Conservation (phyloP, 164 flowering plant genomes). For the Annona cherimola region DNA sequence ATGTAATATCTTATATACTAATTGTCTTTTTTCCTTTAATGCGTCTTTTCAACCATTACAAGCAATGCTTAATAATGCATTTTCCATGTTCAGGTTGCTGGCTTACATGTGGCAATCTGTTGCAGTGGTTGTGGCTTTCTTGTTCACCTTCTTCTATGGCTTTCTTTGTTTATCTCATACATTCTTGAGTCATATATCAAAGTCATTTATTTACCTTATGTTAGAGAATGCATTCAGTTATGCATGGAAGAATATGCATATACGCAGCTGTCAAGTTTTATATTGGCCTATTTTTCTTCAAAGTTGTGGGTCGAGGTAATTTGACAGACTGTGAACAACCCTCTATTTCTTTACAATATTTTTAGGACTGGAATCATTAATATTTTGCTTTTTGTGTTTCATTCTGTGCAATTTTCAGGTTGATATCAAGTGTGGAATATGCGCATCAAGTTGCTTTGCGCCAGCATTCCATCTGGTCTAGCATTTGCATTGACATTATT, state of each 20-base stretch:
- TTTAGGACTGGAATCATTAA: not conserved
- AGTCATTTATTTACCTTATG: slow-evolving; percentile 19
- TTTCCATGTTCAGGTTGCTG: slow-evolving; percentile 46
- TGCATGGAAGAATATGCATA: slow-evolving; percentile 43
- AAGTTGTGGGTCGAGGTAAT: slow-evolving; percentile 51
- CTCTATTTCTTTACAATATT: not conserved
- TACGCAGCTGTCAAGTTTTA: slow-evolving; percentile 68
- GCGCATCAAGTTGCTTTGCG: slow-evolving; percentile 65
- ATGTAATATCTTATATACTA: slow-evolving; percentile 23
- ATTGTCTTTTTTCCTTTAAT: not conserved
- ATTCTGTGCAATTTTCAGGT: slow-evolving; percentile 37
- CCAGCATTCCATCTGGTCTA: slow-evolving; percentile 81
- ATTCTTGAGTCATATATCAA: slow-evolving; percentile 31
- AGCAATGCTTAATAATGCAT: slow-evolving; percentile 8
- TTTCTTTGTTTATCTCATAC: slow-evolving; percentile 49
- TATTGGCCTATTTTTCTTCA: slow-evolving; percentile 80
- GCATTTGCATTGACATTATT: slow-evolving; percentile 56
- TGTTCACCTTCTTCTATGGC: slow-evolving; percentile 50
- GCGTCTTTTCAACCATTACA: not conserved
- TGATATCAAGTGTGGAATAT: slow-evolving; percentile 61
- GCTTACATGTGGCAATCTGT: slow-evolving; percentile 30
- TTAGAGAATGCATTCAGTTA: slow-evolving; percentile 32
- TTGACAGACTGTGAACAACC: not conserved
- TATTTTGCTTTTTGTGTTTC: not conserved
- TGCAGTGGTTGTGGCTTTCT: slow-evolving; percentile 48